Percentiles rank a stretch among this genome's conserved stretches.
Evolutionary conservation across 1,139 yeast genomes (phyloP).

Genomic region (Suhomyces bribrorum): DNA sequence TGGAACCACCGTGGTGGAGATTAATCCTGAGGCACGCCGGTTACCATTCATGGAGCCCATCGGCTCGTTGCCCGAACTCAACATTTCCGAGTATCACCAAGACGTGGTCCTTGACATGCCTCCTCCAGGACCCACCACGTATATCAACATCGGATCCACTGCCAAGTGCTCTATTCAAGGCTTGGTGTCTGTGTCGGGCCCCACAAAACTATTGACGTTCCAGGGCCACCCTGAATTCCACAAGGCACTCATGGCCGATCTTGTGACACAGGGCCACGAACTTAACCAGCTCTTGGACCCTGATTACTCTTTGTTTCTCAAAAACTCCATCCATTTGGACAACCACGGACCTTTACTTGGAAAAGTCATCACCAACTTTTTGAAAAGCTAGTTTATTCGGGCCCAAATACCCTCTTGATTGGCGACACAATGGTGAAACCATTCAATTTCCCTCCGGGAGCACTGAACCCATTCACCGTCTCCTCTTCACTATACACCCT

Average conservation of each 20-base stretch:
- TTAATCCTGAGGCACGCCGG: conserved; percentile 33
- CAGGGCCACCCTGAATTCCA: conserved; percentile 92
- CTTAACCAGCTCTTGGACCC: conserved; percentile 10
- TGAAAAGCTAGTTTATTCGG: conserved; percentile 1
- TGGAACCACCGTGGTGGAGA: conserved; percentile 55
- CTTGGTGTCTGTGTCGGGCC: conserved; percentile 44
- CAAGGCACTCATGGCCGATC: conserved; percentile 33
- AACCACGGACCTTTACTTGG: conserved; percentile 42
- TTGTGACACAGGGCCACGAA: conserved; percentile 19
- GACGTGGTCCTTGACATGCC: conserved; percentile 60
- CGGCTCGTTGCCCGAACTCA: conserved; percentile 31
- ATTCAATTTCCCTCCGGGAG: conserved; percentile 41
- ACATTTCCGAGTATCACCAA: conserved; percentile 43
- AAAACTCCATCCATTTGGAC: conserved; percentile 31
- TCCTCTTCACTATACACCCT: conserved; percentile 15
- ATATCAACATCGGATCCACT: conserved; percentile 53
- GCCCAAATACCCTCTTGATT: conserved; percentile 32
- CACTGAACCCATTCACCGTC: conserved; percentile 4
- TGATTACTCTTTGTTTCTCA: conserved; percentile 28
- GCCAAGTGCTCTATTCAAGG: conserved; percentile 65
- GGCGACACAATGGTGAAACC: conserved; percentile 48
- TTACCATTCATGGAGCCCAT: conserved; percentile 29
- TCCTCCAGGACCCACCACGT: conserved; percentile 21
- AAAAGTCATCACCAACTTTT: conserved; percentile 29
- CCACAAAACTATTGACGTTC: conserved; percentile 55